Conservation (phyloP, 768 basidiomycete genomes). For the Termitomyces heimii region DNA sequence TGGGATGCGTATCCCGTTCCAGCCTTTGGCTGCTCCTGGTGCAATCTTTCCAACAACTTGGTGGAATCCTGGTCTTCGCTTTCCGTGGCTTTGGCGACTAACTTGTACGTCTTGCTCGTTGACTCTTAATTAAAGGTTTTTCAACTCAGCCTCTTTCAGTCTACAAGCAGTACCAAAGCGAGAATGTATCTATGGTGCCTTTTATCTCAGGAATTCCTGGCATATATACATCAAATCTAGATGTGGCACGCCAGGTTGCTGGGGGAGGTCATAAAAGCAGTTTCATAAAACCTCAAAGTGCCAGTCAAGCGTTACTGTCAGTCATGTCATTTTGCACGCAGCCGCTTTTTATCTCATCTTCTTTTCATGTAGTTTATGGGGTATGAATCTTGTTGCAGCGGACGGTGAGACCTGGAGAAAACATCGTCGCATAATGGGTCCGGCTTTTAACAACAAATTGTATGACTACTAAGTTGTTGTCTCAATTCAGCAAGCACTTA, state of each 20-base stretch:
- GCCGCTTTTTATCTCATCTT: background rate
- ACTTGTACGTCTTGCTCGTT: constrained; percentile 20
- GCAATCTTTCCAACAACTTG: constrained; percentile 30
- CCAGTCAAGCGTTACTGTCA: constrained; percentile 26
- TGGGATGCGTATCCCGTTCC: constrained; percentile 35
- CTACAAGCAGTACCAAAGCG: constrained; percentile 28
- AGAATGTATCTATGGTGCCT: constrained; percentile 35
- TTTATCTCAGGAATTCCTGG: constrained; percentile 29
- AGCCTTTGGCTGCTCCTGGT: constrained; percentile 32
- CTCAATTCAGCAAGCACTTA: background rate
- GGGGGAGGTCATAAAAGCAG: constrained; percentile 31
- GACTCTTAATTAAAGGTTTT: background rate
- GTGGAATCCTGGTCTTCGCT: constrained; percentile 36
- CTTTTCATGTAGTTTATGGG: constrained; percentile 31
- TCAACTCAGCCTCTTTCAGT: constrained; percentile 16
- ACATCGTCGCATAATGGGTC: constrained; percentile 37
- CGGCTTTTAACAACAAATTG: constrained; percentile 37
- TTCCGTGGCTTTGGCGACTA: constrained; percentile 30
- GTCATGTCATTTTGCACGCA: constrained; percentile 6
- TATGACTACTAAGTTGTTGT: constrained; percentile 14
- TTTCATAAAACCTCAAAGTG: constrained; percentile 33
- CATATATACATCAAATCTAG: constrained; percentile 39
- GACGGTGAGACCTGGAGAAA: constrained; percentile 40
- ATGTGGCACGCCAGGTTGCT: constrained; percentile 39
- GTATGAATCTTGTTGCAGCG: constrained; percentile 39